Evolutionary conservation across 2,329 filamentous ascomycete genomes (phyloP).

Genomic region (Metarhizium brunneum): DNA sequence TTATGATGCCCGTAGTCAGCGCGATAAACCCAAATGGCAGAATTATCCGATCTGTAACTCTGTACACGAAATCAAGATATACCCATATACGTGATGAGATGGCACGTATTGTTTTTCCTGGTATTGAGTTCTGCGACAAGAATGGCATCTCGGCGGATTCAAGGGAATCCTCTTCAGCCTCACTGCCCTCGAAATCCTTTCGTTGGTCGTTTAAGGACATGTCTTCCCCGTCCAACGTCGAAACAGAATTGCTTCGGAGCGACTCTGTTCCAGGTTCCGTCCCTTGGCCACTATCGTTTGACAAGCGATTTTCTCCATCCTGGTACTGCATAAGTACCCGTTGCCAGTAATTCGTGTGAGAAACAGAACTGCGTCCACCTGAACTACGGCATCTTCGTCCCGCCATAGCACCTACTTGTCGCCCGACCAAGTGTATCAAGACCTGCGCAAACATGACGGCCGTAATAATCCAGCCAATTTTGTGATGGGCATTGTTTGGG

Average conservation of each 20-base stretch:
- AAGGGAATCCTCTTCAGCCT: slow-evolving; percentile 30
- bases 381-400: background rate
- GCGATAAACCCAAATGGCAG: slow-evolving; percentile 69
- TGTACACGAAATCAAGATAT: slow-evolving; percentile 51
- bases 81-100: slow-evolving; percentile 48
- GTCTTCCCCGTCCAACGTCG: slow-evolving; percentile 39
- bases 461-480: slow-evolving; percentile 76
- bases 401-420: slow-evolving; percentile 32
- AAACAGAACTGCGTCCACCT: slow-evolving; percentile 51
- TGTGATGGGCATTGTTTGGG: slow-evolving; percentile 78
- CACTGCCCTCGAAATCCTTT: slow-evolving; percentile 41
- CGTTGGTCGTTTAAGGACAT: slow-evolving; percentile 25
- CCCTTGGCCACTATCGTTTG: slow-evolving; percentile 65
- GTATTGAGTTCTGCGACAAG: slow-evolving; percentile 40
- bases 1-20: slow-evolving; percentile 61
- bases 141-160: slow-evolving; percentile 15
- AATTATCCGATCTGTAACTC: slow-evolving; percentile 65
- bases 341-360: slow-evolving; percentile 24
- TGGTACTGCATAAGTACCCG: slow-evolving; percentile 17
- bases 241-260: slow-evolving; percentile 54
- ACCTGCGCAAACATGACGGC: slow-evolving; percentile 64
- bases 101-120: slow-evolving; percentile 43
- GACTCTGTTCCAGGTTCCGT: slow-evolving; percentile 62
- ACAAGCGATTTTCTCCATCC: slow-evolving; percentile 47
- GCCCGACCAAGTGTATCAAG: slow-evolving; percentile 55